Percentiles rank a stretch among this genome's conserved stretches.
Conservation (phyloP, 1,284 basidiomycete genomes). For the Irpex sp. region DNA sequence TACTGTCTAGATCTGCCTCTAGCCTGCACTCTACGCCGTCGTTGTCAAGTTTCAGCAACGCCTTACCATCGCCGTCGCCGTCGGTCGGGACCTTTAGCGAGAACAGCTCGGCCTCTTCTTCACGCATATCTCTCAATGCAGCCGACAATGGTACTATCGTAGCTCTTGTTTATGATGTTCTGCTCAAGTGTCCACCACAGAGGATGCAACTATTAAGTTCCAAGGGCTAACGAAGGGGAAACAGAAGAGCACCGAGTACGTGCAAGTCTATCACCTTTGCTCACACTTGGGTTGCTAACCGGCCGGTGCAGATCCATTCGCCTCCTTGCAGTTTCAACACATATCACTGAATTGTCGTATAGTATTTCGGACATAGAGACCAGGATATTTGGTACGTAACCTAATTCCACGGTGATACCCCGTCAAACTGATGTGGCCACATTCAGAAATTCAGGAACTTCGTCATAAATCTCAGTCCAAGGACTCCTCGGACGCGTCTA, state of each 20-base stretch:
- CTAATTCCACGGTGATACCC: slow-evolving; percentile 9
- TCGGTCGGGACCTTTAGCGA: slow-evolving; percentile 31
- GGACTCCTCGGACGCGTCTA: slow-evolving; percentile 54
- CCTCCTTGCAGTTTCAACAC: slow-evolving; percentile 72
- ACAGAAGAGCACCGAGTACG: slow-evolving; percentile 52
- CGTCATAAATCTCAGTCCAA: slow-evolving; percentile 74
- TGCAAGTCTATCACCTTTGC: slow-evolving; percentile 5
- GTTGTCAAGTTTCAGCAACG: slow-evolving; percentile 24
- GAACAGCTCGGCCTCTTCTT: slow-evolving; percentile 45
- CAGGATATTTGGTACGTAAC: slow-evolving; percentile 71
- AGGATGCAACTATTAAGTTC: slow-evolving; percentile 65
- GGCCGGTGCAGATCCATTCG: slow-evolving; percentile 55
- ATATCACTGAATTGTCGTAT: slow-evolving; percentile 80
- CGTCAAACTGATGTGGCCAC: slow-evolving; percentile 3
- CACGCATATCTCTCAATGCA: slow-evolving; percentile 45
- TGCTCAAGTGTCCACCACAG: slow-evolving; percentile 32
- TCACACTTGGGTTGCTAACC: slow-evolving; percentile 7
- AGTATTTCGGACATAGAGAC: slow-evolving; percentile 83
- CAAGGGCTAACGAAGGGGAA: slow-evolving; percentile 42
- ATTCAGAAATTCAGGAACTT: slow-evolving; percentile 77
- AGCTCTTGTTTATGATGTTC: slow-evolving; percentile 12
- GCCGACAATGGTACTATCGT: slow-evolving; percentile 53
- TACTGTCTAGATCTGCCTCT: slow-evolving; percentile 25
- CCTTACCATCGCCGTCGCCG: slow-evolving; percentile 33
- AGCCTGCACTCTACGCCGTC: slow-evolving; percentile 29